Conservation (phyloP, 2,329 filamentous ascomycete genomes). For the Hypoxylon sp. region DNA sequence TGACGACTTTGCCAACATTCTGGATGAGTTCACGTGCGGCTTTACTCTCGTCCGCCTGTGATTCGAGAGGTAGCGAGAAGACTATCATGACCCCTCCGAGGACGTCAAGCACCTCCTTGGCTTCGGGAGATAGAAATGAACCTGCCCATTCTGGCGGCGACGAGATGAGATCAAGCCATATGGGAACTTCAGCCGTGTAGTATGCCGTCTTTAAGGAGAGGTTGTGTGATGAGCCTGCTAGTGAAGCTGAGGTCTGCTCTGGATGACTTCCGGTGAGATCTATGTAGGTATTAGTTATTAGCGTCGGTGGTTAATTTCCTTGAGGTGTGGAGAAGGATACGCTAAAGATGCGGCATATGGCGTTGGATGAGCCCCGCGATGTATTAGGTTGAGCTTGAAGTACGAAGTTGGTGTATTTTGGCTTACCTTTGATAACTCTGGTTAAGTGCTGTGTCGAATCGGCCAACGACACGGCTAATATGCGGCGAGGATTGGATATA, state of each 20-base stretch:
- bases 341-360: neutral
- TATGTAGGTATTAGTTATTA: slow-evolving; percentile 54
- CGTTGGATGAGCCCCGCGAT: slow-evolving; percentile 2
- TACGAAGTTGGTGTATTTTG: too few relatives aligned
- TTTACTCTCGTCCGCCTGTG: slow-evolving; percentile 46
- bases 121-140: slow-evolving; percentile 73
- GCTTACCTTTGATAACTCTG: slow-evolving; percentile 68
- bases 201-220: slow-evolving; percentile 71
- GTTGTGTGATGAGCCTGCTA: slow-evolving; percentile 73
- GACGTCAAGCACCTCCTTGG: slow-evolving; percentile 72
- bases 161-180: slow-evolving; percentile 77
- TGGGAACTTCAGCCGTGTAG: slow-evolving; percentile 72
- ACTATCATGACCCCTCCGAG: slow-evolving; percentile 73
- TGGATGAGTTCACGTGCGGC: slow-evolving; percentile 62
- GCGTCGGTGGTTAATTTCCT: slow-evolving; percentile 1
- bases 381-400: neutral
- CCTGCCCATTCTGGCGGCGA: slow-evolving; percentile 68
- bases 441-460: slow-evolving; percentile 63
- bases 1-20: slow-evolving; percentile 69
- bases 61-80: slow-evolving; percentile 60
- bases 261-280: slow-evolving; percentile 68
- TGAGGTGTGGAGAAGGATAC: slow-evolving; percentile 2
- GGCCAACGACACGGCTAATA: slow-evolving; percentile 70
- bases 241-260: slow-evolving; percentile 57
- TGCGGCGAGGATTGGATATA: slow-evolving; percentile 68